These are phyloP conservation scores for Hammondia hammondi DNA, from an alignment of 169 alveolate genomes.

Conservation along the genomic window DNA sequence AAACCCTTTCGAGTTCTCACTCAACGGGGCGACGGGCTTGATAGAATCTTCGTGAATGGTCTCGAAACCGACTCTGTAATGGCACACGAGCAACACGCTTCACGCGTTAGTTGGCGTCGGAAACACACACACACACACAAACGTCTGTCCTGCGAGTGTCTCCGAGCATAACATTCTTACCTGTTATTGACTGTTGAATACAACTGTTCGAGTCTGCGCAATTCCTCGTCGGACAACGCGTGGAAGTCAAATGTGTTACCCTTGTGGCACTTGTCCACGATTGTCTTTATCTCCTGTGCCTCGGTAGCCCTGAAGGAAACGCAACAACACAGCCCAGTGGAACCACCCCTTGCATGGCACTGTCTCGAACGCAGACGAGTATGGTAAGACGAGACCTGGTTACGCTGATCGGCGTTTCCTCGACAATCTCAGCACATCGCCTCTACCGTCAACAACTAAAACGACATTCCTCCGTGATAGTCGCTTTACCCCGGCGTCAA, in stretches of 20 bases:
- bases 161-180: background rate
- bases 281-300: slow-evolving; percentile 49
- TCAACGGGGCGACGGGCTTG: slow-evolving; percentile 44
- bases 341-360: no score
- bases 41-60: slow-evolving; percentile 41
- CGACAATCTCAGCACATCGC: no score
- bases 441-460: no score
- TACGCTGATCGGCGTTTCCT: no score
- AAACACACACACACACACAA: background rate
- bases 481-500: background rate
- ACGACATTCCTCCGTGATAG: background rate
- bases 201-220: slow-evolving; percentile 31
- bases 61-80: slow-evolving; percentile 62
- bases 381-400: no score
- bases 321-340: background rate
- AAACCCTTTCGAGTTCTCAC: slow-evolving; percentile 38
- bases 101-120: background rate
- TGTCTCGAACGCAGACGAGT: no score
- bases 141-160: background rate
- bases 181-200: slow-evolving; percentile 12
- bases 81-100: background rate
- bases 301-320: slow-evolving; percentile 50
- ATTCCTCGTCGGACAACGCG: slow-evolving; percentile 52
- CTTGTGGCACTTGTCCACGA: slow-evolving; percentile 56
- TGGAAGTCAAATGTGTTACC: slow-evolving; percentile 50